Percentiles rank a stretch among this genome's conserved stretches.
Evolutionary conservation across 805 yeast genomes (phyloP).

Genomic region (Lachancea sp.): DNA sequence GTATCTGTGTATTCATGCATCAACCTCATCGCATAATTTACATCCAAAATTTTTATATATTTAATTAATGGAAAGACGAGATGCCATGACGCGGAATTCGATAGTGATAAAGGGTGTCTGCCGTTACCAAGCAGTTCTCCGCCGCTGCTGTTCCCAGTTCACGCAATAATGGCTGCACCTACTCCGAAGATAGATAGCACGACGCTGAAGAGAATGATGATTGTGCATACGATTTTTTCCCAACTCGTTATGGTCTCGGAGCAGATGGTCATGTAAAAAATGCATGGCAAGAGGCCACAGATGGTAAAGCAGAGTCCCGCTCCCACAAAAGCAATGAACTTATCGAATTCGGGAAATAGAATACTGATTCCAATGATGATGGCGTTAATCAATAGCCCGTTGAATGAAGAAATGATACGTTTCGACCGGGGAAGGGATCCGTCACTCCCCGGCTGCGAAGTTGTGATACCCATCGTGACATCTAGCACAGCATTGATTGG

Average conservation of each 20-base stretch:
- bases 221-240: constrained; percentile 37
- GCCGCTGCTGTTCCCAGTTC: background rate
- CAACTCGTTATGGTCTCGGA: constrained; percentile 35
- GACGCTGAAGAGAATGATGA: constrained; percentile 41
- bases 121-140: no score
- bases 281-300: constrained; percentile 71
- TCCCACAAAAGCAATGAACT: constrained; percentile 74
- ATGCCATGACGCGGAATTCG: background rate
- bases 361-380: constrained; percentile 55
- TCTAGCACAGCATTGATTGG: constrained; percentile 75
- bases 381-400: constrained; percentile 46
- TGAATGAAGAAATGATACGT: constrained; percentile 17
- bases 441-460: constrained; percentile 17
- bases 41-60: constrained; percentile 5
- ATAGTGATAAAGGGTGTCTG: background rate
- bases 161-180: constrained; percentile 40
- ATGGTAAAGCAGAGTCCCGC: constrained; percentile 72
- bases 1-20: background rate
- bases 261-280: constrained; percentile 61
- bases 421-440: constrained; percentile 12
- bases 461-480: constrained; percentile 36
- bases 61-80: background rate
- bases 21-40: constrained; percentile 12
- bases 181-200: constrained; percentile 55
- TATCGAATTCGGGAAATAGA: constrained; percentile 71